These are phyloP conservation scores for Solanum clarkiae DNA, from an alignment of 257 asterid species.

Conservation along the genomic window DNA sequence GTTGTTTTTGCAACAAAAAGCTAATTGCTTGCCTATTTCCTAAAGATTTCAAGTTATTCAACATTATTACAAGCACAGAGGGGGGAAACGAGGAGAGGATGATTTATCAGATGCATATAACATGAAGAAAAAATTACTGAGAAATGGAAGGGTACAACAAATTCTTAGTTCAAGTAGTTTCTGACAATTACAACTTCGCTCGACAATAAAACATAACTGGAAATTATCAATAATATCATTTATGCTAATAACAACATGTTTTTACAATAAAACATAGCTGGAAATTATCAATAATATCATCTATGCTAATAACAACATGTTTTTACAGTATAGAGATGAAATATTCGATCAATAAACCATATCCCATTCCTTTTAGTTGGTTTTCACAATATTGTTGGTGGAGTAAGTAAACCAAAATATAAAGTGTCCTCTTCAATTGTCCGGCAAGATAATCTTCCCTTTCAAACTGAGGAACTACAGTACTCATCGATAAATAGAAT, in stretches of 20 bases:
- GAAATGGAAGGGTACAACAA: background rate
- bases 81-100: background rate
- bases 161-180: background rate
- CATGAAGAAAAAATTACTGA: background rate
- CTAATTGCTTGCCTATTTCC: background rate
- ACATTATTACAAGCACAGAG: background rate
- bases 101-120: background rate
- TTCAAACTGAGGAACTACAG: background rate
- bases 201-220: background rate
- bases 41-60: background rate
- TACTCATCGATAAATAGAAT: background rate
- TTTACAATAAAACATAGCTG: background rate
- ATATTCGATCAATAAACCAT: background rate
- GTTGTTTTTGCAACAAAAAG: background rate
- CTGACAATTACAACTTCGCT: background rate
- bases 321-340: background rate
- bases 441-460: background rate
- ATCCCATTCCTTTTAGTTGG: background rate
- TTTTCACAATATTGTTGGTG: background rate
- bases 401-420: background rate
- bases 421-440: background rate
- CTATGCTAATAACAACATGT: background rate
- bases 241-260: background rate
- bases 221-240: background rate
- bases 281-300: background rate